Evolutionary conservation across 371 early-diverging fungal genomes (phyloP), one percentile per base, ranked within the genome.

Genomic region (Mucor irregularis): DNA sequence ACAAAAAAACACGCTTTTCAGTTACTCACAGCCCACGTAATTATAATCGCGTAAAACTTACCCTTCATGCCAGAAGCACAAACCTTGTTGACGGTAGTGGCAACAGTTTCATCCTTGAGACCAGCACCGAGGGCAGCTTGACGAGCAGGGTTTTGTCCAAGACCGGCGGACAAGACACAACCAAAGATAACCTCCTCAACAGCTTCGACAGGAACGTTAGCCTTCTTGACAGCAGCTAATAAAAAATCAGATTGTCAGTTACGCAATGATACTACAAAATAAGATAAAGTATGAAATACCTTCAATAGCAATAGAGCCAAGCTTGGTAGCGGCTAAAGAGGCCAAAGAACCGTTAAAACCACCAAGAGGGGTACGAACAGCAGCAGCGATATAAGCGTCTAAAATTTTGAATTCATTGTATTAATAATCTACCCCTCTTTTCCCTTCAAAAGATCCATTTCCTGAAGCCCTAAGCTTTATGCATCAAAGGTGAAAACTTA

Each of bases 31-130:
- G 16, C 21, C n/a, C 7, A 16, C 35, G 35, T 48, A n/a, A 47
- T n/a, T 21, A 3, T 30, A 16, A 8, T 19, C 10, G 35, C 33
- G 6, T n/a, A 13, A 16, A 26, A 66, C 58, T 69, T 80, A 71
- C 85, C 85, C 80, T 99, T 98, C 90, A 97, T 88, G 31, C 94
- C 97, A 26, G 92, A 92, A 29, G 97, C 98, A 74, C 99, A 99
- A 37, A 97, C 97, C 82, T 98, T 98, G 87, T 97, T 98, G 59
- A 98, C 85, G 26, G 95, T 95, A 28, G 96, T 97, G 57, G 90
- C 85, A 50, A 90, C 76, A 10, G 90, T 86, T 11, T 80, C 73
- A 52, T 87, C 78, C 30, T 86, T 80, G 10, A 84, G 75, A 24
- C 97, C 98, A 33, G 98, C 94, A 38, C 88, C 88, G 35, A 98